These are phyloP conservation scores for Cyberlindnera xishuangbannaensis DNA, from an alignment of 805 yeast species.

Conservation along the genomic window DNA sequence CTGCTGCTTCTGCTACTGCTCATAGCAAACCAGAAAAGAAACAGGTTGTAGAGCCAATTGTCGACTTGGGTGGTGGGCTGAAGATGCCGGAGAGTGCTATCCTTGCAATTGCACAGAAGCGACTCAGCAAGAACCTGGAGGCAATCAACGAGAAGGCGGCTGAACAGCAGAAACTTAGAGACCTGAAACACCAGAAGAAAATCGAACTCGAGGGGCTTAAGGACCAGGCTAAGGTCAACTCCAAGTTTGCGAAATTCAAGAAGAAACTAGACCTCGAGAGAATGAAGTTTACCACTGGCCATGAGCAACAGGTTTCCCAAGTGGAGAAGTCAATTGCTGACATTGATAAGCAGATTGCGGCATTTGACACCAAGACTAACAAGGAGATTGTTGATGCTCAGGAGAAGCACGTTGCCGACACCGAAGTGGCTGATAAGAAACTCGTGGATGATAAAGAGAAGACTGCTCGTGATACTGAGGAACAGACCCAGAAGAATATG, in stretches of 20 bases:
- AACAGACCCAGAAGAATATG: constrained; percentile 13
- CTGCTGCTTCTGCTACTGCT: constrained; percentile 5
- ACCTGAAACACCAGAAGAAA: constrained; percentile 23
- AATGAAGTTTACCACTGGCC: constrained; percentile 14
- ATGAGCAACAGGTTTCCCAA: constrained; percentile 16
- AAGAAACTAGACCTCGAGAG: constrained; percentile 23
- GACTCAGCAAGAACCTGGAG: constrained; percentile 16
- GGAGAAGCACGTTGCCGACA: constrained; percentile 10
- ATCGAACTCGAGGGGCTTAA: constrained; percentile 21
- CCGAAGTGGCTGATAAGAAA: constrained; percentile 18
- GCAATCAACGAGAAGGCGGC: constrained; percentile 21
- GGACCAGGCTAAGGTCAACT: constrained; percentile 22
- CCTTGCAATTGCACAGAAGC: constrained; percentile 23
- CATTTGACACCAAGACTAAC: constrained; percentile 18
- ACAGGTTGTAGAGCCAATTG: constrained; percentile 16
- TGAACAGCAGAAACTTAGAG: constrained; percentile 20
- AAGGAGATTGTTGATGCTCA: constrained; percentile 19
- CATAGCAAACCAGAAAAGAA: constrained; percentile 10
- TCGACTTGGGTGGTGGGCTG: constrained; percentile 26
- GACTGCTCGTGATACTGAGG: constrained; percentile 14
- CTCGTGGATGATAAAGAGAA: constrained; percentile 16
- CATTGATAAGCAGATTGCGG: constrained; percentile 18
- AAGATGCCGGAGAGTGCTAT: constrained; percentile 24
- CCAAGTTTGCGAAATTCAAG: constrained; percentile 23
- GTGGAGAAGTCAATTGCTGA: constrained; percentile 19